phyloP scores from a whole-genome alignment of 768 basidiomycete genomes.

The Hericium rajendrae region DNA sequence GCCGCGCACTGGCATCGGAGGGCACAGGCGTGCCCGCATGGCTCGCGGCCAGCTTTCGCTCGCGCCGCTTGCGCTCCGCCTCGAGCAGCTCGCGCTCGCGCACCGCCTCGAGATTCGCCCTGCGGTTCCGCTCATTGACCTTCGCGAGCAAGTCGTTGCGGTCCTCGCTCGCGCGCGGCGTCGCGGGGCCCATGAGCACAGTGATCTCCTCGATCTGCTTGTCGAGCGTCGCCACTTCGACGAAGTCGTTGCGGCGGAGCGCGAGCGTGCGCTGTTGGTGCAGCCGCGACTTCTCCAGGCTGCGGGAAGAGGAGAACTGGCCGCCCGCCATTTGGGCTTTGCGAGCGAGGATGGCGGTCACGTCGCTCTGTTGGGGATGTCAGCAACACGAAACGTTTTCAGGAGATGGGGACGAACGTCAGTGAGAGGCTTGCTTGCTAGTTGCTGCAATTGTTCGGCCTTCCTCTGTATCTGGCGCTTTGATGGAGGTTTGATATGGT shows the following conservation, averaged over 20 bases:
- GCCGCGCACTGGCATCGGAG: constrained; percentile 53
- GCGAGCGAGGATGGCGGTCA: constrained; percentile 66
- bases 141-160: constrained; percentile 43
- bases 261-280: constrained; percentile 69
- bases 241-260: constrained; percentile 56
- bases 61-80: constrained; percentile 59
- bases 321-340: constrained; percentile 34
- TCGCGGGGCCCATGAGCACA: constrained; percentile 10
- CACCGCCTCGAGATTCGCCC: constrained; percentile 72
- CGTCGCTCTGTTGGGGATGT: constrained; percentile 53
- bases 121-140: constrained; percentile 87
- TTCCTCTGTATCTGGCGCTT: constrained; percentile 62
- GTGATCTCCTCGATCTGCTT: constrained; percentile 48
- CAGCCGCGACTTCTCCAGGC: constrained; percentile 58
- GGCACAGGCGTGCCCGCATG: constrained; percentile 29
- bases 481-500: constrained; percentile 58
- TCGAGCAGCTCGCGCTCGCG: constrained; percentile 65
- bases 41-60: constrained; percentile 44
- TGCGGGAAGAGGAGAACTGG: constrained; percentile 25
- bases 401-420: constrained; percentile 45
- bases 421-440: constrained; percentile 57
- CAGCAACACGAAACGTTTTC: neutral
- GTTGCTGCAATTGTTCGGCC: constrained; percentile 45
- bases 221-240: constrained; percentile 54
- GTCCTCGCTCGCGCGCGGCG: constrained; percentile 13